Evolutionary conservation across 2,329 filamentous ascomycete species (phyloP), one percentile per base, ranked within the genome.

Genomic region (Xylariaceae sp.): DNA sequence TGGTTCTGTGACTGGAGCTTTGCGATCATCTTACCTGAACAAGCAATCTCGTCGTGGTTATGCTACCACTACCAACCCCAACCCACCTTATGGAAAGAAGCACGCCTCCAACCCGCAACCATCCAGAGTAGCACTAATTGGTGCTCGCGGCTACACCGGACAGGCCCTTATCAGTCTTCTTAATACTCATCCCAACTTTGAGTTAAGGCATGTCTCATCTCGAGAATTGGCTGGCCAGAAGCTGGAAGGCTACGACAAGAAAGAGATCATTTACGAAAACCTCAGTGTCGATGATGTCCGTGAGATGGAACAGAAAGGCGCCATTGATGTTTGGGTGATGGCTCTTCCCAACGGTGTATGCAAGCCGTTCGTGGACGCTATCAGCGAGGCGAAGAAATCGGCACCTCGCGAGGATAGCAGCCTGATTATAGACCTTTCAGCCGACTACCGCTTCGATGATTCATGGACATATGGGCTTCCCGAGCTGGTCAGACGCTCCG

Each of bases 311-410:
- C 83, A 86, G 62, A 81, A 84, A 24, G 86, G 87, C 38, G 80
- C 90, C 57, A 83, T 97, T 37, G 91, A 97, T 69, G 93, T 87
- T 68, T 97, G 90, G 90, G 87, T 97, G 34, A 93, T 97, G 87
- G 93, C 93, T 28, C 80, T 97, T 22, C 93, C 91, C 34, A 98
- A 97, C 60, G 87, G 88, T 47, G 89, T 95, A 37, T 96, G 89
- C 79, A 87, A 89, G 69, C 90, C 93, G 0, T 98, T 85, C 54
- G 85, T 97, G 9, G 88, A 97, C 50, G 91, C 91, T 7, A 9
- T 35, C 33, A 19, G 19, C 18, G 9, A n/a, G 9, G 33, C 33
- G 7, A 18, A 13, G 17, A 12, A 9, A 9, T 34, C 31, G 9
- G 8, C 31, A 16, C 47, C 52, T 60, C 61, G 9, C 55, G 62